A percentile compares a stretch with the other conserved stretches of the same genome.
Evolutionary conservation across 495 filamentous ascomycete species (phyloP).

Genomic region (Daldinia vernicosa): DNA sequence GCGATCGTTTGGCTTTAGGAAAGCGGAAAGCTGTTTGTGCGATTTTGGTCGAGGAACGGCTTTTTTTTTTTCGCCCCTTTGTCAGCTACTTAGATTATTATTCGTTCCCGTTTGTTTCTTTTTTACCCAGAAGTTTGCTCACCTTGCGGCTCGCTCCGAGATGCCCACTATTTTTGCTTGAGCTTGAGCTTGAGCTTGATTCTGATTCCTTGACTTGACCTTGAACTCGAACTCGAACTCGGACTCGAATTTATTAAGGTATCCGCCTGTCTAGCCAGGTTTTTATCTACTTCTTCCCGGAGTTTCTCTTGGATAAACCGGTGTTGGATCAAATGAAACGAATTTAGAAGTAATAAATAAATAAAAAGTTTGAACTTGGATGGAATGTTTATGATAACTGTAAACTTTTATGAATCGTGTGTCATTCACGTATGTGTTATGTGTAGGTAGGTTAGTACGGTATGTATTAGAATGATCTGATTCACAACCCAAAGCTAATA

Average conservation of each 20-base stretch:
- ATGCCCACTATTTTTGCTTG: slow-evolving; percentile 22
- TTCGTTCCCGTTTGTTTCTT: slow-evolving; percentile 26
- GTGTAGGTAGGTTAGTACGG: neutral
- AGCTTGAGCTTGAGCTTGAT: neutral
- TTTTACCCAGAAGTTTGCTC: slow-evolving; percentile 37
- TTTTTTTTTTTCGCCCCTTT: slow-evolving; percentile 25
- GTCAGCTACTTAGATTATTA: slow-evolving; percentile 27
- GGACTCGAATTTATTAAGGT: neutral
- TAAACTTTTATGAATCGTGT: slow-evolving; percentile 21
- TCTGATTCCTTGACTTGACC: slow-evolving; percentile 2
- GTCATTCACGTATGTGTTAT: slow-evolving; percentile 17
- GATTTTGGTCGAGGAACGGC: slow-evolving; percentile 39
- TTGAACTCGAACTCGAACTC: slow-evolving; percentile 2
- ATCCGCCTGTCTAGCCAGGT: neutral
- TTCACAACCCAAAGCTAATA: slow-evolving; percentile 29
- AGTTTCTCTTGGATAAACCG: neutral
- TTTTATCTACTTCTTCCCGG: slow-evolving; percentile 2
- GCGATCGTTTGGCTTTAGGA: slow-evolving; percentile 9
- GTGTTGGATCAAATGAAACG: neutral
- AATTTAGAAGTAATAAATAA: slow-evolving; percentile 7
- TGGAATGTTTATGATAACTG: slow-evolving; percentile 26
- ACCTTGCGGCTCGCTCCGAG: slow-evolving; percentile 41
- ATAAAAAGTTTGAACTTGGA: slow-evolving; percentile 22
- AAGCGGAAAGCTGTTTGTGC: slow-evolving; percentile 35
- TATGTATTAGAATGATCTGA: slow-evolving; percentile 32